A percentile compares a stretch with the other conserved stretches of the same genome.
These are phyloP conservation scores for Theobroma grandiflorum DNA, from an alignment of 441 rosid species.

Conservation along the genomic window DNA sequence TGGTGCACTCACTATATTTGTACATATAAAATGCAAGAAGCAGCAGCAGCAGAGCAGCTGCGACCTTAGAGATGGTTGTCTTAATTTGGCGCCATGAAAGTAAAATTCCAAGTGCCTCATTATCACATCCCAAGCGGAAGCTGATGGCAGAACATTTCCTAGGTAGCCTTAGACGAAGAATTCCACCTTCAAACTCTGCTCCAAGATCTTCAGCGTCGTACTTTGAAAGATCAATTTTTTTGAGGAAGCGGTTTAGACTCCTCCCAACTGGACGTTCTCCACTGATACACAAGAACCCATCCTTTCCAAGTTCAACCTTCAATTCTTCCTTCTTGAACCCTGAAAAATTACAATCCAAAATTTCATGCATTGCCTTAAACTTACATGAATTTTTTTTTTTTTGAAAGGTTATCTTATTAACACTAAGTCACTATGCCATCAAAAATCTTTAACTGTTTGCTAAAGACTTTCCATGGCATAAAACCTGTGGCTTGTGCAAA, in stretches of 20 bases:
- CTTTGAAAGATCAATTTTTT: conserved; percentile 8
- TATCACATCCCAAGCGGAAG: background rate
- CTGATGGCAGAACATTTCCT: background rate
- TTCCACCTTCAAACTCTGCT: background rate
- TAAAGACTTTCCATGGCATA: too few species aligned
- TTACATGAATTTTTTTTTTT: background rate
- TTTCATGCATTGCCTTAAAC: background rate
- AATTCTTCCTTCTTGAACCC: conserved; percentile 25
- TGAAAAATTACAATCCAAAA: background rate
- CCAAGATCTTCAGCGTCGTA: background rate
- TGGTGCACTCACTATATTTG: background rate
- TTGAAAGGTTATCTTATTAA: too few species aligned
- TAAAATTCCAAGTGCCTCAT: too few species aligned
- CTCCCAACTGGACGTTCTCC: background rate
- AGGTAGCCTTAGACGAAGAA: background rate
- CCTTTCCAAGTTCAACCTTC: background rate
- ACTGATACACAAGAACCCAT: background rate
- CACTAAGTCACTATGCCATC: too few species aligned
- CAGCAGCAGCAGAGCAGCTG: background rate
- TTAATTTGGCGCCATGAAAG: background rate
- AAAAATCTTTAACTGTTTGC: too few species aligned
- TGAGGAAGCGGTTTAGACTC: background rate
- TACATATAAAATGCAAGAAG: background rate
- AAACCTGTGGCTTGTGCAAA: too few species aligned
- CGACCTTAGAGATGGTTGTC: background rate